Evolutionary conservation across 371 early-diverging fungal species (phyloP).

Genomic region (Rhizopus microsporus): DNA sequence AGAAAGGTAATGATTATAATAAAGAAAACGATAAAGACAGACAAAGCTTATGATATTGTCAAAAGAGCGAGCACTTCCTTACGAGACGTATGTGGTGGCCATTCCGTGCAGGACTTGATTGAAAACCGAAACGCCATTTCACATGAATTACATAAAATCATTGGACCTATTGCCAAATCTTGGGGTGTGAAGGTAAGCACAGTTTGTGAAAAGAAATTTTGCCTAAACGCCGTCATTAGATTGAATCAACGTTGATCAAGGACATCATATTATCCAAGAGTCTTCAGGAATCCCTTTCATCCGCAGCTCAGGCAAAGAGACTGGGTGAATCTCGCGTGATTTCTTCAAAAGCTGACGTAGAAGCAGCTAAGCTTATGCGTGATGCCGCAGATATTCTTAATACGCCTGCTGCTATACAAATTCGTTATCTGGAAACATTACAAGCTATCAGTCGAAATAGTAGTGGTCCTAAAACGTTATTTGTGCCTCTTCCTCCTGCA

Average conservation of each 20-base stretch:
- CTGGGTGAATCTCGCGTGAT: conserved; percentile 90
- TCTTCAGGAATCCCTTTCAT: conserved; percentile 78
- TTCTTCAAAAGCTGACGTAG: conserved; percentile 89
- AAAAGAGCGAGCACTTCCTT: conserved; percentile 68
- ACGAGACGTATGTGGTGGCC: conserved; percentile 64
- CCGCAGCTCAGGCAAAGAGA: conserved; percentile 88
- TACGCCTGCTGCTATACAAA: conserved; percentile 81
- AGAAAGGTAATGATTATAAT: conserved; percentile 53
- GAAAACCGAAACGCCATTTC: conserved; percentile 90
- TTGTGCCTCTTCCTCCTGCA: conserved; percentile 16
- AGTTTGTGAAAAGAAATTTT: background rate
- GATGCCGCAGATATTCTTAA: conserved; percentile 82
- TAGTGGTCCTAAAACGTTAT: conserved; percentile 16
- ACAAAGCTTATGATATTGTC: background rate
- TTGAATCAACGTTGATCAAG: conserved; percentile 84
- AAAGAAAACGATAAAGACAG: background rate
- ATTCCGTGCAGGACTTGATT: conserved; percentile 69
- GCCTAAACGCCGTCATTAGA: conserved; percentile 19
- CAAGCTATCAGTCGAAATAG: conserved; percentile 16
- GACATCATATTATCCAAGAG: conserved; percentile 76
- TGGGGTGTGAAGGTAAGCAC: conserved; percentile 73
- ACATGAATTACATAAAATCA: conserved; percentile 75
- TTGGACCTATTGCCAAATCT: conserved; percentile 47
- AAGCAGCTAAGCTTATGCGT: conserved; percentile 90
- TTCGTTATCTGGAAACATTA: conserved; percentile 86